These are phyloP conservation scores for Trametes meyenii DNA, from an alignment of 768 basidiomycete genomes.

Conservation along the genomic window DNA sequence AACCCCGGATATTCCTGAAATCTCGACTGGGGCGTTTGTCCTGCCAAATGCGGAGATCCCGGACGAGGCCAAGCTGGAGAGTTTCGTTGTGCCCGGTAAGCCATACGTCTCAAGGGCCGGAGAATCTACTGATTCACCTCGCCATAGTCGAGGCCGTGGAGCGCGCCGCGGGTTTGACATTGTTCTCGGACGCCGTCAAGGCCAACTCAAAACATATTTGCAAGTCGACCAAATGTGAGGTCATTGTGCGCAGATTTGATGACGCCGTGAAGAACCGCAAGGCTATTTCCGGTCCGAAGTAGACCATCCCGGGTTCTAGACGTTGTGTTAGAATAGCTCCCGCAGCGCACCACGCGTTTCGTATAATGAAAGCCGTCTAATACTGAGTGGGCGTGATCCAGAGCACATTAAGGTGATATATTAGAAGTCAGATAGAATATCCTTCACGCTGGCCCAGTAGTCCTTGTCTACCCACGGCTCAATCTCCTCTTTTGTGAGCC, in stretches of 20 bases:
- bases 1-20: constrained; percentile 69
- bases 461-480: constrained; percentile 61
- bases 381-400: constrained; percentile 11
- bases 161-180: constrained; percentile 79
- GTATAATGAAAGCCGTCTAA: constrained; percentile 6
- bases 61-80: constrained; percentile 77
- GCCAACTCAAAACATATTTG: constrained; percentile 81
- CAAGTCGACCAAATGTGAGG: constrained; percentile 83
- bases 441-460: constrained; percentile 80
- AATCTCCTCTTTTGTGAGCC: constrained; percentile 94
- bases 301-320: neutral
- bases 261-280: constrained; percentile 76
- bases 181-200: constrained; percentile 87
- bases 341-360: neutral
- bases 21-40: constrained; percentile 92
- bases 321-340: neutral
- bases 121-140: constrained; percentile 8
- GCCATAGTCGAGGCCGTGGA: constrained; percentile 87
- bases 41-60: constrained; percentile 93
- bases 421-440: constrained; percentile 74
- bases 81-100: constrained; percentile 82
- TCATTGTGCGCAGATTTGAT: constrained; percentile 88
- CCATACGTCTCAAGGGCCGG: neutral
- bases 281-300: constrained; percentile 50
- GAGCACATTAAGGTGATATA: constrained; percentile 22